These are phyloP conservation scores for Cylindrotheca closterium DNA, from an alignment of 108 stramenopile genomes.

Conservation along the genomic window DNA sequence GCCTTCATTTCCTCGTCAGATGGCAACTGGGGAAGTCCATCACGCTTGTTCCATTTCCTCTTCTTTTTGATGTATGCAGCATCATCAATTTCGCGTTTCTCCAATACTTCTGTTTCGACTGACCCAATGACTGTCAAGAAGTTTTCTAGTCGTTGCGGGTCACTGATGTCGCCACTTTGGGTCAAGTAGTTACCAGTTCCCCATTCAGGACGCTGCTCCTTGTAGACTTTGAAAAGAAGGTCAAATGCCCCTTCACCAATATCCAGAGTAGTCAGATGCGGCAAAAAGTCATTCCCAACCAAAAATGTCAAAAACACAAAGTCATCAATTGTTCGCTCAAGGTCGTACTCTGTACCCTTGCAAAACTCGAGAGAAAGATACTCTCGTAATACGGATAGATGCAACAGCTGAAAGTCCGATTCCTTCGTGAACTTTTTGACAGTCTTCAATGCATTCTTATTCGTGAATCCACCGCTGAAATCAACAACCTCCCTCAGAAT, in stretches of 20 bases:
- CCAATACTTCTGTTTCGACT: conserved; percentile 86
- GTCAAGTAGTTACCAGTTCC: conserved; percentile 91
- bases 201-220: conserved; percentile 77
- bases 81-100: conserved; percentile 74
- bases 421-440: conserved; percentile 94
- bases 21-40: conserved; percentile 66
- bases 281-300: conserved; percentile 98
- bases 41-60: conserved; percentile 82
- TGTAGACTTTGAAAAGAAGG: conserved; percentile 93
- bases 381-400: conserved; percentile 94
- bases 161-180: conserved; percentile 75
- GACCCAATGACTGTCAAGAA: conserved; percentile 85
- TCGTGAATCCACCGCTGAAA: conserved; percentile 68
- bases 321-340: conserved; percentile 97
- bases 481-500: conserved; percentile 95
- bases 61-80: conserved; percentile 75
- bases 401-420: conserved; percentile 96
- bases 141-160: conserved; percentile 69
- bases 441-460: conserved; percentile 78
- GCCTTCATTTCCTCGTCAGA: conserved; percentile 79
- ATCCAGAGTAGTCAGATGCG: conserved; percentile 95
- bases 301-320: conserved; percentile 99
- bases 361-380: conserved; percentile 94
- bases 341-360: conserved; percentile 54
- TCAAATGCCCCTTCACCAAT: conserved; percentile 97